A percentile compares a stretch with the other conserved stretches of the same genome.
phyloP scores from a whole-genome alignment of 176 grass and related monocot genomes.

The Musa beccarii region DNA sequence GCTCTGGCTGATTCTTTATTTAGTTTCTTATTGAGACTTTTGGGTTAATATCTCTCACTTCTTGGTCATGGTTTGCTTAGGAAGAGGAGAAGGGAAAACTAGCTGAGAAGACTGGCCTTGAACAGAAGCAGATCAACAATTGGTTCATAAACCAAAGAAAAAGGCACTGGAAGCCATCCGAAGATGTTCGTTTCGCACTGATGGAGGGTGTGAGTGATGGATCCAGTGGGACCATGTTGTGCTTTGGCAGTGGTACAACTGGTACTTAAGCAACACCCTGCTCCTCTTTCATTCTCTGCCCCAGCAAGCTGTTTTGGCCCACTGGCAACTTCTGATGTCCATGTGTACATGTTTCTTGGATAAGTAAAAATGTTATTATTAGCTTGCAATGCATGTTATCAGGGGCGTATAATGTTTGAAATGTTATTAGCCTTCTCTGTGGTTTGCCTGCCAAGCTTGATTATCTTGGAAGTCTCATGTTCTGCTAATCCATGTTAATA shows the following conservation, averaged over 20 bases:
- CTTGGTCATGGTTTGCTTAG: neutral
- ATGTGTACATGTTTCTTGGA: too few species aligned
- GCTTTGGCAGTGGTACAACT: neutral
- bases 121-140: slow-evolving; percentile 14
- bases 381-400: too few species aligned
- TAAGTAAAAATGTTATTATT: too few species aligned
- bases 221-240: slow-evolving; percentile 7
- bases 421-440: too few species aligned
- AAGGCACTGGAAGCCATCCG: slow-evolving; percentile 9
- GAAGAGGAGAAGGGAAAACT: slow-evolving; percentile 14
- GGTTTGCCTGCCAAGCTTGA: too few species aligned
- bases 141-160: slow-evolving; percentile 17
- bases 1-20: neutral
- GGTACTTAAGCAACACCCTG: neutral
- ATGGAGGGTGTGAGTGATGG: slow-evolving; percentile 2
- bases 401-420: too few species aligned
- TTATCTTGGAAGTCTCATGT: too few species aligned
- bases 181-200: neutral
- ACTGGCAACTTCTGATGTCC: too few species aligned
- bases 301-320: neutral
- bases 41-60: too few species aligned
- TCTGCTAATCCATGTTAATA: too few species aligned
- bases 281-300: neutral
- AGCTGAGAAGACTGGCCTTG: slow-evolving; percentile 5
- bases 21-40: neutral